Evolutionary conservation across 768 basidiomycete species (phyloP).

Genomic region (Galerina sulciceps): DNA sequence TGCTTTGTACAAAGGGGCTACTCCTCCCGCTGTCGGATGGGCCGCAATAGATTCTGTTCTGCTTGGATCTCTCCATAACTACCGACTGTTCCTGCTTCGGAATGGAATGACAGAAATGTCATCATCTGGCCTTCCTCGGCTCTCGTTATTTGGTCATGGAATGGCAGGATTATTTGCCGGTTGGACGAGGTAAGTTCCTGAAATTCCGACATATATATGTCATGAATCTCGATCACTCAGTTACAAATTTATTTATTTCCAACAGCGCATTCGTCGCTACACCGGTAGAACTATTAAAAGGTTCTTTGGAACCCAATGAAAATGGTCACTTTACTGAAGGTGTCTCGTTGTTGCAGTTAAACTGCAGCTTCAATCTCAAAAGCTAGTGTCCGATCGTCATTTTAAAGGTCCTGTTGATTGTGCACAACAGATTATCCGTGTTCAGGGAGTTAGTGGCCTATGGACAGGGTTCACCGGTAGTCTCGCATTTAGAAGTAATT

Average conservation of each 20-base stretch:
- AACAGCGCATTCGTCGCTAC: slow-evolving; percentile 70
- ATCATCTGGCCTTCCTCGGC: slow-evolving; percentile 46
- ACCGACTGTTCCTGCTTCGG: slow-evolving; percentile 61
- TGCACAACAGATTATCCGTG: slow-evolving; percentile 60
- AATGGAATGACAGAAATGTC: slow-evolving; percentile 57
- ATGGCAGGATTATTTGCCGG: slow-evolving; percentile 72
- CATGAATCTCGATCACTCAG: slow-evolving; percentile 5
- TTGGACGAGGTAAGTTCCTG: slow-evolving; percentile 59
- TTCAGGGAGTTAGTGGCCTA: slow-evolving; percentile 67
- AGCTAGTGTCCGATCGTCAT: slow-evolving; percentile 50
- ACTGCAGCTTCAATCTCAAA: slow-evolving; percentile 69
- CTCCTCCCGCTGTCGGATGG: slow-evolving; percentile 76
- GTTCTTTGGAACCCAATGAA: slow-evolving; percentile 28
- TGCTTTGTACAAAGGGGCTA: slow-evolving; percentile 77
- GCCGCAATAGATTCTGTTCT: slow-evolving; percentile 73
- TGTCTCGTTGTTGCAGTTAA: slow-evolving; percentile 46
- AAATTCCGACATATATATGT: not conserved
- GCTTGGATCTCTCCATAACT: slow-evolving; percentile 73
- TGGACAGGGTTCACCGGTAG: slow-evolving; percentile 81
- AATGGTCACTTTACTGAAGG: slow-evolving; percentile 4
- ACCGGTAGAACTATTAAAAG: slow-evolving; percentile 81
- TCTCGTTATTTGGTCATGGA: slow-evolving; percentile 69
- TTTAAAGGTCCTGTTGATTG: slow-evolving; percentile 73
- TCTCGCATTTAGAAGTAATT: slow-evolving; percentile 72
- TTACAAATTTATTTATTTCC: slow-evolving; percentile 11